Evolutionary conservation across 345 rosid genomes (phyloP).

Genomic region (Hevea brasiliensis): DNA sequence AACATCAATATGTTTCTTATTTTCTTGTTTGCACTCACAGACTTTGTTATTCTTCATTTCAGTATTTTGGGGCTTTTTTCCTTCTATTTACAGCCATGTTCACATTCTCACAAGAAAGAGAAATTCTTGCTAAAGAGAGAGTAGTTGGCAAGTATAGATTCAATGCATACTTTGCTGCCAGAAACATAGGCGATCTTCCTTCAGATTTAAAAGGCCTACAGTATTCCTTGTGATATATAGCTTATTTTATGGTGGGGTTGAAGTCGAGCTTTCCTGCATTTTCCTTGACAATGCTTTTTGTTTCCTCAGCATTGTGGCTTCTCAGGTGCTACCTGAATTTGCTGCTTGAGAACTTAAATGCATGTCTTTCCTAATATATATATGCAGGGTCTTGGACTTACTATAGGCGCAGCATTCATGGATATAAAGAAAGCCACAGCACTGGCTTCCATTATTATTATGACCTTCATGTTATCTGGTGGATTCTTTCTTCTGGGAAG

Average conservation of each 20-base stretch:
- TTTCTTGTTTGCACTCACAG: conserved; percentile 20
- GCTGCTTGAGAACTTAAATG: neutral
- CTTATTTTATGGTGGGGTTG: conserved; percentile 34
- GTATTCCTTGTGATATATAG: conserved; percentile 25
- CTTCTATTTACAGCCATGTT: conserved; percentile 35
- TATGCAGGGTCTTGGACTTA: conserved; percentile 39
- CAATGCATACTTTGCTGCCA: conserved; percentile 34
- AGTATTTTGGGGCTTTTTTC: conserved; percentile 40
- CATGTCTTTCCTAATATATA: too few species aligned
- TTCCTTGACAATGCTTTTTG: conserved; percentile 29
- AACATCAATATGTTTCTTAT: neutral
- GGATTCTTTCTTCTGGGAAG: conserved; percentile 37
- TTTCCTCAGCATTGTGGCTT: conserved; percentile 29
- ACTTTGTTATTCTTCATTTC: conserved; percentile 41
- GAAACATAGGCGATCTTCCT: conserved; percentile 30
- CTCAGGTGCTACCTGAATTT: conserved; percentile 19
- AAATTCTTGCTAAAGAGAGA: conserved; percentile 39
- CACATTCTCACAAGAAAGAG: conserved; percentile 40
- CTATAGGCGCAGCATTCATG: conserved; percentile 37
- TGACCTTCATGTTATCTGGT: conserved; percentile 41
- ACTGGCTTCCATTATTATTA: conserved; percentile 32
- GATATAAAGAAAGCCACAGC: conserved; percentile 41
- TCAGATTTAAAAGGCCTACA: conserved; percentile 33
- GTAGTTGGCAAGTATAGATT: conserved; percentile 39
- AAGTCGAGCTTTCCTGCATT: conserved; percentile 24